Conservation (phyloP, 169 alveolate genomes). For the Miamiensis avidus region DNA sequence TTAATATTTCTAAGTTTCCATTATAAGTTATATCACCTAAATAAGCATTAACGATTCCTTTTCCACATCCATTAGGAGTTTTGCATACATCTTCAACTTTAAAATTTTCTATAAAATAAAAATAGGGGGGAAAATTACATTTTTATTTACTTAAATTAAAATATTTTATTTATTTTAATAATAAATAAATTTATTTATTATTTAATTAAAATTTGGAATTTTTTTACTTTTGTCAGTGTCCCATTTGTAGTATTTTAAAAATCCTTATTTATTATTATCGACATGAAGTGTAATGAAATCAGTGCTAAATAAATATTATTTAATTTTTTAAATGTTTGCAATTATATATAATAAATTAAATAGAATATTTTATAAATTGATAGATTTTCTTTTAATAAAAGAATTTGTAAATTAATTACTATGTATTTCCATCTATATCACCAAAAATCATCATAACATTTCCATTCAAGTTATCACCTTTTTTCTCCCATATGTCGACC, state of each 20-base stretch:
- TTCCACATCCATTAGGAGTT: background rate
- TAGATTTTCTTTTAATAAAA: too few relatives aligned
- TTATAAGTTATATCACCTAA: background rate
- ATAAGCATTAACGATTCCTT: background rate
- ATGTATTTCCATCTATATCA: background rate
- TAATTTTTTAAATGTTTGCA: too few relatives aligned
- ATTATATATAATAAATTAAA: too few relatives aligned
- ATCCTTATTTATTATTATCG: background rate
- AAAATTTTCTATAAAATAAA: background rate
- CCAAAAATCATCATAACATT: background rate
- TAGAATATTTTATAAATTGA: too few relatives aligned
- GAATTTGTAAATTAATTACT: background rate
- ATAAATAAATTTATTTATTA: too few relatives aligned
- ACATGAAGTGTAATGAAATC: background rate
- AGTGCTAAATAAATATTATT: background rate
- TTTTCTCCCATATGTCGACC: background rate
- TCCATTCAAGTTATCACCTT: background rate
- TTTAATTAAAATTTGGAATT: too few relatives aligned
- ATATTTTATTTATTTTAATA: too few relatives aligned
- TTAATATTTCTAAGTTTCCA: background rate
- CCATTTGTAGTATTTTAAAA: background rate
- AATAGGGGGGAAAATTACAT: too few relatives aligned
- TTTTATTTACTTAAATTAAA: too few relatives aligned
- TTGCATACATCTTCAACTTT: background rate
- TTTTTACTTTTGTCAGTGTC: background rate